phyloP scores from a whole-genome alignment of 1,284 basidiomycete species.

The Trichosporon coremiiforme region DNA sequence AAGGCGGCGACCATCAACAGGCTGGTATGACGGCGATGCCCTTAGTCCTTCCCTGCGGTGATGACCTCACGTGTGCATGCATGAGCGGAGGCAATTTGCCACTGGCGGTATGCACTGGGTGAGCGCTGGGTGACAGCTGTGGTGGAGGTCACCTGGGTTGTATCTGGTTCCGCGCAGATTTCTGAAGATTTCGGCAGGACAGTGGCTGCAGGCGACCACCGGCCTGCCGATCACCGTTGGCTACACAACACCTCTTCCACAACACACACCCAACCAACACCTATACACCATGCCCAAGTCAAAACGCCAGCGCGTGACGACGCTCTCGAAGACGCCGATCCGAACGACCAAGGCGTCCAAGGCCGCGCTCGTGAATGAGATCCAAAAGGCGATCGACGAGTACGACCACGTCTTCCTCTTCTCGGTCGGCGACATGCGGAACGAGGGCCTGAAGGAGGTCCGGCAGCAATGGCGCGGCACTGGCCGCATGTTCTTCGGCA shows the following conservation, averaged over 20 bases:
- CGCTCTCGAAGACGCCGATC: constrained; percentile 61
- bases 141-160: constrained; percentile 9
- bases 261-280: background rate
- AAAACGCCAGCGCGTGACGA: constrained; percentile 75
- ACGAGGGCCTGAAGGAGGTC: constrained; percentile 90
- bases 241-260: background rate
- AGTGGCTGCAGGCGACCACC: background rate
- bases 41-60: background rate
- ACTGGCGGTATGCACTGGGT: background rate
- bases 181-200: constrained; percentile 13
- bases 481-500: constrained; percentile 89
- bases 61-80: constrained; percentile 8
- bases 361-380: constrained; percentile 76
- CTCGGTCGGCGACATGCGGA: constrained; percentile 91
- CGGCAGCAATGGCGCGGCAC: constrained; percentile 90
- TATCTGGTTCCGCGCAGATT: constrained; percentile 17
- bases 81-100: constrained; percentile 1
- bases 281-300: constrained; percentile 74
- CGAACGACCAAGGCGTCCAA: constrained; percentile 71
- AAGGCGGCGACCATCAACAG: background rate
- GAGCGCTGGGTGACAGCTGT: background rate
- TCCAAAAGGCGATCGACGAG: constrained; percentile 67
- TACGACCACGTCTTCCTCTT: constrained; percentile 96
- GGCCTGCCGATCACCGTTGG: background rate
- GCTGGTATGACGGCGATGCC: background rate